Evolutionary conservation across 192 early-diverging fungal species (phyloP).

Genomic region (Lobosporangium transversale): DNA sequence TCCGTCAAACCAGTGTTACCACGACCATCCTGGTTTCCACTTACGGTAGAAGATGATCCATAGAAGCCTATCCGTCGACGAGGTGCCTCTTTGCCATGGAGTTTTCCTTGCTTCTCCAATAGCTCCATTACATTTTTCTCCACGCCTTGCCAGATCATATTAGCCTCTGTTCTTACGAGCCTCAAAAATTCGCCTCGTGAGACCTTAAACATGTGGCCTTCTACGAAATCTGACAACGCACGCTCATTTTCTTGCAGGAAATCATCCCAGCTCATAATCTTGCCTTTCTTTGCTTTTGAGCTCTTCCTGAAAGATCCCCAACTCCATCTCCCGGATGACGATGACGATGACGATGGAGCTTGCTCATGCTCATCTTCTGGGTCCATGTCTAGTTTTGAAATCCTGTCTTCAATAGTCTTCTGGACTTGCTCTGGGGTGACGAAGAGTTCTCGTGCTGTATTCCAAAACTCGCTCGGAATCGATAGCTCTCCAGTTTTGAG

Average conservation of each 20-base stretch:
- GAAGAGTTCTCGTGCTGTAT: conserved; percentile 30
- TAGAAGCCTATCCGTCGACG: not conserved
- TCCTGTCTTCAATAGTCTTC: conserved; percentile 11
- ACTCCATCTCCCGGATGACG: not conserved
- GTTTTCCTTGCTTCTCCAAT: conserved; percentile 39
- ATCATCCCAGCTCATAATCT: conserved; percentile 23
- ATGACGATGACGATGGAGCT: conserved; percentile 2
- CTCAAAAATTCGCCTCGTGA: conserved; percentile 28
- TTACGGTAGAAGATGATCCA: not conserved
- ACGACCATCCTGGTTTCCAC: not conserved
- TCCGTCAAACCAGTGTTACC: conserved; percentile 26
- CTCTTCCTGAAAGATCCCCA: conserved; percentile 4
- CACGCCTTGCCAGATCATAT: conserved; percentile 35
- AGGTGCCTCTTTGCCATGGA: conserved; percentile 24
- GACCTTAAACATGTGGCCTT: conserved; percentile 35
- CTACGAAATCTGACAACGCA: conserved; percentile 26
- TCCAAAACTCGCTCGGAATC: conserved; percentile 36
- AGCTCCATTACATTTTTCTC: conserved; percentile 35
- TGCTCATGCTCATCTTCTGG: conserved; percentile 2
- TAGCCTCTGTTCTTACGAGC: conserved; percentile 33
- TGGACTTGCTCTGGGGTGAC: conserved; percentile 28
- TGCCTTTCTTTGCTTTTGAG: conserved; percentile 10
- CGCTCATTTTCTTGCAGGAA: conserved; percentile 37
- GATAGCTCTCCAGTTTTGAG: conserved; percentile 16
- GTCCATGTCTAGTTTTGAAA: conserved; percentile 3